Evolutionary conservation across 2,329 filamentous ascomycete genomes (phyloP), one percentile per base, ranked within the genome.

Genomic region (Triangularia verruculosa): DNA sequence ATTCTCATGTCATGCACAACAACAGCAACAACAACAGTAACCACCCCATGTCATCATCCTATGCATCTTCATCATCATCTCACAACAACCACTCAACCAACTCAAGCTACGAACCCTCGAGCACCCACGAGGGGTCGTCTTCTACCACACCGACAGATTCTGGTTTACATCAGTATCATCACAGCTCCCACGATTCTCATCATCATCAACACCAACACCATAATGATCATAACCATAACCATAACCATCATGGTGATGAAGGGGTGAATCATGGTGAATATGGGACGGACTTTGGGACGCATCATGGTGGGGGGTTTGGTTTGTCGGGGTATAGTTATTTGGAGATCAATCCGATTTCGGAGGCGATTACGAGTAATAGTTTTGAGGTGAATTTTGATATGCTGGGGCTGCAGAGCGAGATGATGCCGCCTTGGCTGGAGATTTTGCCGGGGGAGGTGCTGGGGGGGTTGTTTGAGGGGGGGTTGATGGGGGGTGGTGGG

Each of bases 301-400:
- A n/a, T 0, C 72, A 73, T 32, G 68, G 66, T 34, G 70, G 71
- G 8, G n/a, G n/a, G n/a, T n/a, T 51, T 73, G 7, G n/a, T n/a
- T n/a, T 54, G 7, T 28, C 20, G 9, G 66, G 65, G 64, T 73
- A 58, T 20, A 70, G 63, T 24, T 72, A 73, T 55, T 72, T 80
- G 55, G 77, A 77, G 4, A 63, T 63, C 2, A 70, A 68, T 8
- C 67, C 68, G 0, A 67, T 73, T 61, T 76, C 79, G 65, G 78
- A 83, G 55, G 77, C 78, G 67, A 89, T 93, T 76, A 87, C 90
- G 66, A 91, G 93, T 68, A 87, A 92, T 72, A 89, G 86, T 64
- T 89, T 91, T 67, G 89, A 93, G 67, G 86, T 94, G 32, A 89
- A 93, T 67, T 89, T 93, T 80, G 86, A 84, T 24, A 78, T 85